Base-by-base conservation (phyloP, 179 eudicot genomes). In the Silene noctiflora region DNA sequence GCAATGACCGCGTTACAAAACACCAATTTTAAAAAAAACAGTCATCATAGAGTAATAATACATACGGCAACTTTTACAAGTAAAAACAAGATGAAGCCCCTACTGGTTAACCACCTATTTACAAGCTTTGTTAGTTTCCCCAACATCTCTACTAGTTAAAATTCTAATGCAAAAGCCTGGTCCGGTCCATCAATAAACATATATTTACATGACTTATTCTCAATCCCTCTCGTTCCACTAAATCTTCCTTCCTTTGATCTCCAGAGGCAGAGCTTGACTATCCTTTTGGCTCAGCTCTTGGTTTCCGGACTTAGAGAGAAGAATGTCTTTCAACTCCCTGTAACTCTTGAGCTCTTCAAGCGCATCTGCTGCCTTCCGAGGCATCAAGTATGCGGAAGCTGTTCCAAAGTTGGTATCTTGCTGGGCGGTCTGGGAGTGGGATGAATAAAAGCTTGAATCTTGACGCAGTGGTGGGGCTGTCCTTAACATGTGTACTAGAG, bases 381-480 rank as follows among this genome's bases (percentile, higher is more conserved):
- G 79, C 76, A 85, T 42, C 63, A 81, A 82, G 74, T 86, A 90
- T 4, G 82, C 88, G 12, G 98, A 87, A 65, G 89, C 76, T 11
- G 86, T 73, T 73, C 84, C 88, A 51, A 75, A 73, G 73, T 81
- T 88, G 42, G 79, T 82, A 24, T 78, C 85, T 77, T 65, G 71
- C 65, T 85, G 88, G 51, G 69, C 64, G 69, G 81, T 91, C 27
- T 75, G 85, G 71, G 91, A 79, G 55, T 39, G 84, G 67, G 90
- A 25, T n/a, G 91, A 85, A 73, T 84, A 89, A 75, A 82, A 82
- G 72, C 94, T 88, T 20, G 91, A 88, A 78, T 89, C 97, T 75
- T 88, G 94, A 17, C 89, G 94, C 56, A 92, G 90, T 55, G 98
- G 94, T 44, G 97, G 96, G 76, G 98, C 98, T 0, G 90, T 84